Percentiles rank a stretch among this genome's conserved stretches.
These are phyloP conservation scores for Sugiyamaella qingdaonensis DNA, from an alignment of 805 yeast genomes.

Conservation along the genomic window DNA sequence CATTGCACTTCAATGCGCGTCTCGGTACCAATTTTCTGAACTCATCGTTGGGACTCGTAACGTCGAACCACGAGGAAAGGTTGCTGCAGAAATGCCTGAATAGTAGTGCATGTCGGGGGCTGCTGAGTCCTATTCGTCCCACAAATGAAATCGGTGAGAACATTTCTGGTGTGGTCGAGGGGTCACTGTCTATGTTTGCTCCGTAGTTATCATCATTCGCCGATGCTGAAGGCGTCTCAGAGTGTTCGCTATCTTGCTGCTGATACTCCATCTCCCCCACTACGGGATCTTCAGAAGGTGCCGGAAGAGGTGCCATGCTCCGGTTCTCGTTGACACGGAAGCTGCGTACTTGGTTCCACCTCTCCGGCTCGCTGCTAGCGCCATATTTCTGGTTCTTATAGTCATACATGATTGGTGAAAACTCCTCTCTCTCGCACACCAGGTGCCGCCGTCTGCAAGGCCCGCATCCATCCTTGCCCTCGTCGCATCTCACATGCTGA, in stretches of 20 bases:
- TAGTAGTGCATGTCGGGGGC: background rate
- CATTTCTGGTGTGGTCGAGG: background rate
- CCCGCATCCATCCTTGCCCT: background rate
- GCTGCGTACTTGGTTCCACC: background rate
- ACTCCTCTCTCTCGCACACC: conserved; percentile 1
- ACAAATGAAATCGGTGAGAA: background rate
- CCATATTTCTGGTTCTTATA: background rate
- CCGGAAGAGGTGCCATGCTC: too few species aligned
- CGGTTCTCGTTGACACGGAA: background rate
- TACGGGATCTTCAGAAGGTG: too few species aligned
- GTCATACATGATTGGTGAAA: background rate
- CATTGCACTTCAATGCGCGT: background rate
- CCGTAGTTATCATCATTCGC: too few species aligned
- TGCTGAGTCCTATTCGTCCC: background rate
- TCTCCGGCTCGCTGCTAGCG: background rate
- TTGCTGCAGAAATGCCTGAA: background rate
- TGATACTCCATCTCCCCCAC: too few species aligned
- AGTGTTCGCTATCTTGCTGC: too few species aligned
- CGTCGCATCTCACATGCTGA: background rate
- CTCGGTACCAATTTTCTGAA: background rate
- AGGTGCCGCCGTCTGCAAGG: background rate
- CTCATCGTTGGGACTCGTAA: conserved; percentile 1
- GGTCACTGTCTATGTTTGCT: too few species aligned
- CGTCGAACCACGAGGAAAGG: conserved; percentile 2
- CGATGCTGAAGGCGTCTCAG: too few species aligned